phyloP scores from a whole-genome alignment of 768 basidiomycete species.

The Hericium coralloides region DNA sequence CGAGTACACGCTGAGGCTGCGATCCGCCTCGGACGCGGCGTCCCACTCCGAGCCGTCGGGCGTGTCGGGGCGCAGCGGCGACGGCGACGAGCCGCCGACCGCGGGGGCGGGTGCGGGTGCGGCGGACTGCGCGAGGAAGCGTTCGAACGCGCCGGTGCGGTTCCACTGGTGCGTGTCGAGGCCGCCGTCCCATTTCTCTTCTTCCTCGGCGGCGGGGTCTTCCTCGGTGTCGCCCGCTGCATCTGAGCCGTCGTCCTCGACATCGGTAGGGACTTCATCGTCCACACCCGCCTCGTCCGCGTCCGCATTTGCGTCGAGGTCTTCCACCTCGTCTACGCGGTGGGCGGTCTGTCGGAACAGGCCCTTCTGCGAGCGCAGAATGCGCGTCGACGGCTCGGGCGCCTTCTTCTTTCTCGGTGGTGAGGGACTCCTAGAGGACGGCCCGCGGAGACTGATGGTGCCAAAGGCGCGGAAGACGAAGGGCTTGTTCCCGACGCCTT shows the following conservation, averaged over 20 bases:
- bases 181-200: conserved; percentile 11
- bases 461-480: conserved; percentile 44
- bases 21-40: background rate
- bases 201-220: background rate
- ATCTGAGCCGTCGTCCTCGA: conserved; percentile 2
- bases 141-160: conserved; percentile 16
- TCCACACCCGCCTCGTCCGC: background rate
- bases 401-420: conserved; percentile 2
- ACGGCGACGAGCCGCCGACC: conserved; percentile 7
- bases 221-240: too few species aligned
- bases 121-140: conserved; percentile 19
- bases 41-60: background rate
- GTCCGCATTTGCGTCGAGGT: background rate
- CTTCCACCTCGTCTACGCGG: background rate
- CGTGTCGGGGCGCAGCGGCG: conserved; percentile 1
- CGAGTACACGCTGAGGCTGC: background rate
- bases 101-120: conserved; percentile 8
- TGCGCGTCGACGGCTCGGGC: background rate
- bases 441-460: background rate
- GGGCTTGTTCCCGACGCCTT: conserved; percentile 53
- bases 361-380: background rate
- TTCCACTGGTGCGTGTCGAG: conserved; percentile 22
- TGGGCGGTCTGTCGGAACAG: too few species aligned
- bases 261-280: background rate
- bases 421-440: background rate